Evolutionary conservation across 768 basidiomycete species (phyloP), one percentile per base, ranked within the genome.

Genomic region (Serendipita sp.): DNA sequence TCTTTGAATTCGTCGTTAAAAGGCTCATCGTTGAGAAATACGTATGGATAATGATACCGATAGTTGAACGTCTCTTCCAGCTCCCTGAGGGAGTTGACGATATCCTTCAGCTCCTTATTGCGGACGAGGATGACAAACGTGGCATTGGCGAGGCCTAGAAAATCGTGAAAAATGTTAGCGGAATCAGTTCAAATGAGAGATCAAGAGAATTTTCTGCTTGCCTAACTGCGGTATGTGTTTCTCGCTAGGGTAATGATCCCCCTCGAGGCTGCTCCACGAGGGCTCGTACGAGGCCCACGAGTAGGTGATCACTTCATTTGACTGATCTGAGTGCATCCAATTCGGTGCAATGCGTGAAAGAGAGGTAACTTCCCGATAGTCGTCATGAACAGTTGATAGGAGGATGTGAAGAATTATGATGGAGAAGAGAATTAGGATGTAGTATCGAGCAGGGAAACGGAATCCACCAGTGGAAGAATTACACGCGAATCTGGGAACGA

Each of bases 1-100:
- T 74, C 72, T 70, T 85, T 87, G 74, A 90, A 90, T 38, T 83
- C 80, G 4, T 85, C 81, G 2, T 80, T 78, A 70, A 90, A 90
- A 0, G 81, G 80, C 66, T 83, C 83, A 58, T 93, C 90, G 70
- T 93, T 92, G 41, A 94, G 77, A 68, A 92, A 82, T 16, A 88
- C 82, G 74, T 85, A 92, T 5, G 88, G 87, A 71, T 92, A 92
- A 45, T 75, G 74, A 65, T 76, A 82, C 68, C 79, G 77, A 65
- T 79, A 77, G 70, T 84, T 84, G 73, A 82, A 83, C n/a, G 80
- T 72, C 65, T 79, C 76, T 71, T 84, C 82, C 73, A 88, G 78
- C 70, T 86, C 82, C 69, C 85, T 82, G 72, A 88, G 77, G 66
- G 82, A 85, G 66, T 75, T 79, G 42, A 83, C 68, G 61, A 87